These are phyloP conservation scores for Aspergillus novofumigatus DNA, from an alignment of 2,329 filamentous ascomycete species.

Conservation along the genomic window DNA sequence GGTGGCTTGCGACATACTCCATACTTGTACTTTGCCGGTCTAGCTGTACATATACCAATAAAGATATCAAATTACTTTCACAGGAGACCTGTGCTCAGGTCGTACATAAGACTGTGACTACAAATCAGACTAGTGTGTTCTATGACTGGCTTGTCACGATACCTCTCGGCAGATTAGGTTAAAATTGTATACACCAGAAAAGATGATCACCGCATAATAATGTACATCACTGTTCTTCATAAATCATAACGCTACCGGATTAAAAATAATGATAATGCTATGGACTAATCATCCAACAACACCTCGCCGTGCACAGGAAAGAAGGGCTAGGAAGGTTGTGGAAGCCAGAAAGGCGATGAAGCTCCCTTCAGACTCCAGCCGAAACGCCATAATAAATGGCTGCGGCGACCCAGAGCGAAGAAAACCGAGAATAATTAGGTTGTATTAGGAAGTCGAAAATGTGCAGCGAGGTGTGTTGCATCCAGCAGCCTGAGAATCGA, in stretches of 20 bases:
- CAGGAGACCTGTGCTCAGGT: neutral
- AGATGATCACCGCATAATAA: slow-evolving; percentile 11
- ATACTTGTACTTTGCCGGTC: neutral
- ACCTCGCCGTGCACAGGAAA: neutral
- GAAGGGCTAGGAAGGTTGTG: neutral
- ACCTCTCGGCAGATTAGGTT: neutral
- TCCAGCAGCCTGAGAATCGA: neutral
- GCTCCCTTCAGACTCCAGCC: neutral
- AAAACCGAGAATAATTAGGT: neutral
- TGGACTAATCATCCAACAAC: neutral
- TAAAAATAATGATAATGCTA: slow-evolving; percentile 17
- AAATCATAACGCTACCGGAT: slow-evolving; percentile 21
- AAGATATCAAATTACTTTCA: neutral
- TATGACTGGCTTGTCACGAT: neutral
- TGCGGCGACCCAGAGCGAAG: neutral
- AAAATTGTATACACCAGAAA: slow-evolving; percentile 20
- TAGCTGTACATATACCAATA: neutral
- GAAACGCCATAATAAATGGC: neutral
- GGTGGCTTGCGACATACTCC: neutral
- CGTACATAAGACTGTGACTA: neutral
- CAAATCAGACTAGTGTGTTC: neutral
- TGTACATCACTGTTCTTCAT: slow-evolving; percentile 14
- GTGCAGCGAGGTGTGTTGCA: neutral
- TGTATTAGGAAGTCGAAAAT: neutral
- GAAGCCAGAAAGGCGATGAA: neutral